phyloP scores from a whole-genome alignment of 2,329 filamentous ascomycete genomes.

The Curvularia sp. region DNA sequence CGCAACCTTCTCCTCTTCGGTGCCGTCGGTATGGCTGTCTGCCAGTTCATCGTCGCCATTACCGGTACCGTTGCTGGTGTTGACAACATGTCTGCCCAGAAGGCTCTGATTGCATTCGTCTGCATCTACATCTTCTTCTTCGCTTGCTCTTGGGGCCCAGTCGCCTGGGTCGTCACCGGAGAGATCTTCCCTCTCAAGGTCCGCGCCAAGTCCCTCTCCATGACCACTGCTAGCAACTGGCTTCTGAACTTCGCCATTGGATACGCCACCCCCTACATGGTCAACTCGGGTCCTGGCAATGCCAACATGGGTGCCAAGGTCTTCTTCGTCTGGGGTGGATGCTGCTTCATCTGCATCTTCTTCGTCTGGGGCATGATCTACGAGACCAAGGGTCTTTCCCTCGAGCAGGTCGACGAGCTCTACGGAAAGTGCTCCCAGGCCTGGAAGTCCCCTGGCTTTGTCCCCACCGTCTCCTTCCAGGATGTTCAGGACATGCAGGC shows the following conservation, averaged over 20 bases:
- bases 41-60: conserved; percentile 53
- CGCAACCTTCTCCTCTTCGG: conserved; percentile 77
- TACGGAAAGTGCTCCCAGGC: conserved; percentile 74
- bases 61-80: conserved; percentile 49
- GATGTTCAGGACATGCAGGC: conserved; percentile 41
- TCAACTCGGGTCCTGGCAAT: conserved; percentile 62
- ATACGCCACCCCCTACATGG: conserved; percentile 73
- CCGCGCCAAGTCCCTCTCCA: conserved; percentile 56
- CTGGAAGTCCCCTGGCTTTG: conserved; percentile 73
- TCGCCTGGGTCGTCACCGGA: conserved; percentile 67
- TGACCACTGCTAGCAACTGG: conserved; percentile 65
- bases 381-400: conserved; percentile 77
- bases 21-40: conserved; percentile 71
- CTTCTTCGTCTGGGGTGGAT: conserved; percentile 63
- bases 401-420: conserved; percentile 82
- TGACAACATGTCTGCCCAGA: conserved; percentile 49
- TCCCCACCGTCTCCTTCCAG: conserved; percentile 58
- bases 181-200: conserved; percentile 57
- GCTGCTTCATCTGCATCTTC: conserved; percentile 61
- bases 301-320: conserved; percentile 67
- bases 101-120: conserved; percentile 52
- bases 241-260: conserved; percentile 60
- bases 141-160: conserved; percentile 78
- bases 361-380: conserved; percentile 80
- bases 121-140: conserved; percentile 84